Evolutionary conservation across 805 yeast genomes (phyloP).

Genomic region (Priceomyces fermenticarens): DNA sequence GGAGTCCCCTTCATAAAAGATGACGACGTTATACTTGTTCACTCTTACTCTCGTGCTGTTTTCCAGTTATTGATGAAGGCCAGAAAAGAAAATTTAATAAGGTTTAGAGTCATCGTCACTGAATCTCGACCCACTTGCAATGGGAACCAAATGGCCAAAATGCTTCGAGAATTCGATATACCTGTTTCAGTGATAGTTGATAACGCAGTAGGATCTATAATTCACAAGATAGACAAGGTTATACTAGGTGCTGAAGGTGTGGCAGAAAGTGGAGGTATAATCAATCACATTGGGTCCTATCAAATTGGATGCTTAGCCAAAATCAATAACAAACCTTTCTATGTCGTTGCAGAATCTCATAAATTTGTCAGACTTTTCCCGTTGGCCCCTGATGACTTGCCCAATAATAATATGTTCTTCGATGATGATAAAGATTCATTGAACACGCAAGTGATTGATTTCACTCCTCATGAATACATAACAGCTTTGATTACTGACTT

Average conservation of each 20-base stretch:
- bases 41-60: conserved; percentile 90
- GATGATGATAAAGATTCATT: conserved; percentile 22
- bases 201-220: conserved; percentile 88
- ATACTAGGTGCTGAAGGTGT: conserved; percentile 99
- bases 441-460: conserved; percentile 59
- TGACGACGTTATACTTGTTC: conserved; percentile 87
- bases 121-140: conserved; percentile 86
- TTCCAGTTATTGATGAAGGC: conserved; percentile 73
- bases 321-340: conserved; percentile 86
- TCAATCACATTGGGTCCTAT: conserved; percentile 91
- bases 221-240: conserved; percentile 88
- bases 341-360: conserved; percentile 92
- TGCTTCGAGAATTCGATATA: conserved; percentile 66
- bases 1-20: conserved; percentile 90
- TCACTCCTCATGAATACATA: conserved; percentile 92
- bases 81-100: conserved; percentile 61
- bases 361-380: conserved; percentile 97
- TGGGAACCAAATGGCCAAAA: conserved; percentile 68
- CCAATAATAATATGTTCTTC: conserved; percentile 35
- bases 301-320: conserved; percentile 92
- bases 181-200: conserved; percentile 90
- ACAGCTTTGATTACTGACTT: conserved; percentile 95
- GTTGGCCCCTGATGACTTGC: conserved; percentile 86
- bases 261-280: conserved; percentile 97
- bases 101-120: conserved; percentile 89